A percentile compares a stretch with the other conserved stretches of the same genome.
phyloP scores from a whole-genome alignment of 73 alveolate species.

The Paramecium sonneborni region DNA sequence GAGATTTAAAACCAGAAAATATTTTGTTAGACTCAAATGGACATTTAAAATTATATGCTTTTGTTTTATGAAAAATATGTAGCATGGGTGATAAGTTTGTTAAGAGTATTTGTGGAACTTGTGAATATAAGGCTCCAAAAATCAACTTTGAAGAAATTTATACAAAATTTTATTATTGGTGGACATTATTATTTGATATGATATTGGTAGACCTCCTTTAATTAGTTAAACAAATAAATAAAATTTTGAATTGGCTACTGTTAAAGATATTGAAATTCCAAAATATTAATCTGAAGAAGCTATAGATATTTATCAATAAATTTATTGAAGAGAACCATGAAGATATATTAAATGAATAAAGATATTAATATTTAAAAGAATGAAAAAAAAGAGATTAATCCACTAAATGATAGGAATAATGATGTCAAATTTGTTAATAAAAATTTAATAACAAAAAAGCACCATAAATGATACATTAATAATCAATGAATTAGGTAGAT shows the following conservation, averaged over 20 bases:
- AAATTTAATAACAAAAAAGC: neutral
- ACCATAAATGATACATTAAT: neutral
- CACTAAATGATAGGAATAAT: neutral
- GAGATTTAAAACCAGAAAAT: conserved; percentile 90
- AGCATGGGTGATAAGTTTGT: conserved; percentile 77
- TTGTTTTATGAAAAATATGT: conserved; percentile 83
- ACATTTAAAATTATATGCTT: conserved; percentile 81
- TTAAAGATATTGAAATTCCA: conserved; percentile 50
- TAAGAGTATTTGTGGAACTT: conserved; percentile 75
- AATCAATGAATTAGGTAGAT: neutral
- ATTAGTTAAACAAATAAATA: neutral
- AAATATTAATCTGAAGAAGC: neutral
- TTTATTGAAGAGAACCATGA: conserved; percentile 57
- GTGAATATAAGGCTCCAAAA: conserved; percentile 80
- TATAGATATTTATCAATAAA: neutral
- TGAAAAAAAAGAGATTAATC: neutral
- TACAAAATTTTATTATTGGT: conserved; percentile 46
- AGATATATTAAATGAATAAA: conserved; percentile 80
- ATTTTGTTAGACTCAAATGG: conserved; percentile 77
- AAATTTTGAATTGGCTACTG: neutral
- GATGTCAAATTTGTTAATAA: neutral
- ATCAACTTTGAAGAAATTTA: neutral
- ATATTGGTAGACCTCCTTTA: conserved; percentile 51
- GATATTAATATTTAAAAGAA: neutral
- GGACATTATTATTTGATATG: conserved; percentile 57